Base-by-base conservation (phyloP, 768 basidiomycete species). In the Gymnopilus junonius region DNA sequence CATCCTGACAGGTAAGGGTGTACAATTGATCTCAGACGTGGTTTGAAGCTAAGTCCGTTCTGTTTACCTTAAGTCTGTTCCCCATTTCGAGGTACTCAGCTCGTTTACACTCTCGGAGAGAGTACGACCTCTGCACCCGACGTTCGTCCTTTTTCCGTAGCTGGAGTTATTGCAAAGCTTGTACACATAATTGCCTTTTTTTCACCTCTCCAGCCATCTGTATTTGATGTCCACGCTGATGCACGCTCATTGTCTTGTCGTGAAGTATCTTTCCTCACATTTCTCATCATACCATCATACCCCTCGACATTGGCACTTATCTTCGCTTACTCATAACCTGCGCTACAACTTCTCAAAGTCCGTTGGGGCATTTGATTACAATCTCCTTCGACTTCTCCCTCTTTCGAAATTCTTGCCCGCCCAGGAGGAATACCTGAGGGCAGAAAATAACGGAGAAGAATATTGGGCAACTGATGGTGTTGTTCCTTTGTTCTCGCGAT, bases 401-500 rank as follows among this genome's bases (percentile, higher is more conserved):
- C 74, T 14, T 80, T 80, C n/a, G n/a, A n/a, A n/a, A n/a, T n/a
- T n/a, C 64, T 53, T 39, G 17, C 8, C 21, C 57, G 71, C 5
- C 23, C 61, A 29, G 51, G 58, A 29, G 51, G 58, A 39, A 20
- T n/a, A 40, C 27, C 20, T 10, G 21, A 4, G n/a, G n/a, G 12
- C 25, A 37, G 46, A 48, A 59, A 27, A 43, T 34, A 67, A 75
- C 15, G 70, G 73, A 3, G 73, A 77, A 46, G 73, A 77, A 56
- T 74, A 76, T 58, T 73, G 74, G 68, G 78, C 75, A 0, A 85
- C 83, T 65, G 84, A 85, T 63, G 82, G 84, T 8, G 74, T 85
- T 7, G 83, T 83, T 4, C 83, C 83, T 8, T 14, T 81, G 15
- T 83, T 84, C 66, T 83, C 82, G 7, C 83, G 83, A 59, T 84